Evolutionary conservation across 371 early-diverging fungal genomes (phyloP).

Genomic region (Mortierella sp.): DNA sequence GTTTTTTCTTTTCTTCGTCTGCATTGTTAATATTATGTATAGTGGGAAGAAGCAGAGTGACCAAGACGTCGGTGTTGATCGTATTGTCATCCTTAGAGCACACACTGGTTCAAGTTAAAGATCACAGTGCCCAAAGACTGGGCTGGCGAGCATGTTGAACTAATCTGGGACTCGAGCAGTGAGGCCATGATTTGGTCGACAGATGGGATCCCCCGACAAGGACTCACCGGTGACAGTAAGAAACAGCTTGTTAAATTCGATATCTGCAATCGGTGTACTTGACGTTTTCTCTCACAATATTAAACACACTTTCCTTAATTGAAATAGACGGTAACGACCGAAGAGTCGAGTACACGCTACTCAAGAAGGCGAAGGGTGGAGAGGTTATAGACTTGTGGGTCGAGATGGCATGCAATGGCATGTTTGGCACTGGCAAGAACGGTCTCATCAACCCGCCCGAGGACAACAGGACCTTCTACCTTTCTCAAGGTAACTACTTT

Average conservation of each 20-base stretch:
- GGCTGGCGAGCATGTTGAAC: conserved; percentile 75
- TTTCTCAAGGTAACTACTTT: conserved; percentile 30
- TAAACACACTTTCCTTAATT: not conserved
- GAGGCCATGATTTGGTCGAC: conserved; percentile 93
- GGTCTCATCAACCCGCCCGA: conserved; percentile 78
- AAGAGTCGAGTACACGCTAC: conserved; percentile 84
- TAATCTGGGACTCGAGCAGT: conserved; percentile 88
- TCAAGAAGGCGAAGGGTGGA: conserved; percentile 71
- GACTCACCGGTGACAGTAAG: conserved; percentile 88
- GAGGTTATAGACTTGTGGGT: conserved; percentile 81
- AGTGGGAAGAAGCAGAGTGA: too few relatives aligned
- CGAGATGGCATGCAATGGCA: conserved; percentile 94
- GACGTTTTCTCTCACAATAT: not conserved
- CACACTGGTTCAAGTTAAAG: conserved; percentile 89
- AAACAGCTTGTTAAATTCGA: not conserved
- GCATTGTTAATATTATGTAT: too few relatives aligned
- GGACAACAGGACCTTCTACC: conserved; percentile 66
- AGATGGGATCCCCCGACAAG: conserved; percentile 89
- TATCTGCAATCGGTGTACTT: not conserved
- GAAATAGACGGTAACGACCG: conserved; percentile 68
- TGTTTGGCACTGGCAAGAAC: conserved; percentile 87
- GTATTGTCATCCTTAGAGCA: conserved; percentile 70
- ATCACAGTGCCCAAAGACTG: conserved; percentile 76
- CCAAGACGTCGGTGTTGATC: not conserved
- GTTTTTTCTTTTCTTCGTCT: not conserved